These are phyloP conservation scores for Karstenula rhodostoma DNA, from an alignment of 2,329 filamentous ascomycete species.

Conservation along the genomic window DNA sequence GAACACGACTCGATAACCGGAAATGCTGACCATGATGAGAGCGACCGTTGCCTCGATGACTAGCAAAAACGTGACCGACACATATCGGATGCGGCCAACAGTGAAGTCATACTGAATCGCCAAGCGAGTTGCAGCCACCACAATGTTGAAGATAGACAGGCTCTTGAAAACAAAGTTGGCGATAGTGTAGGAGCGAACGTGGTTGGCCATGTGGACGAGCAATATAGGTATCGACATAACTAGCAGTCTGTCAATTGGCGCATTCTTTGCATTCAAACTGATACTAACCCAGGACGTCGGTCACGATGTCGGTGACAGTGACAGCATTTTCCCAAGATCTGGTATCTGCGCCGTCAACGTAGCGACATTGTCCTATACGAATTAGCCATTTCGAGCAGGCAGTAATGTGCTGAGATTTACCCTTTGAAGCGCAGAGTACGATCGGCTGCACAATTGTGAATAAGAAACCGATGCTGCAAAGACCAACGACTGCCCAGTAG, in stretches of 20 bases:
- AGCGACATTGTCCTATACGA: conserved; percentile 19
- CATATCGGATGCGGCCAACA: conserved; percentile 20
- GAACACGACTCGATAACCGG: conserved; percentile 22
- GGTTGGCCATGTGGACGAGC: conserved; percentile 27
- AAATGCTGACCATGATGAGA: conserved; percentile 26
- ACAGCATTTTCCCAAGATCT: conserved; percentile 20
- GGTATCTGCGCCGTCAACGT: conserved; percentile 13
- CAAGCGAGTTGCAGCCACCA: conserved; percentile 22
- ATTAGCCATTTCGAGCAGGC: conserved; percentile 6
- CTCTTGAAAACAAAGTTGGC: conserved; percentile 26
- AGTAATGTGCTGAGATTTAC: conserved; percentile 6
- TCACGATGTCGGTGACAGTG: conserved; percentile 23
- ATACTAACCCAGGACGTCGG: conserved; percentile 24
- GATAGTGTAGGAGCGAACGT: conserved; percentile 19
- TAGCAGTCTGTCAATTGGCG: conserved; percentile 11
- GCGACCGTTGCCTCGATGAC: conserved; percentile 22
- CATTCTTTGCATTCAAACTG: neutral
- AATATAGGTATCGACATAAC: conserved; percentile 25
- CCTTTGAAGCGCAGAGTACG: conserved; percentile 20
- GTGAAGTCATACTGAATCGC: conserved; percentile 20
- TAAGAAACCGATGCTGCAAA: conserved; percentile 19
- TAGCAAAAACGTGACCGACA: conserved; percentile 20
- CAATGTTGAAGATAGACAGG: conserved; percentile 24
- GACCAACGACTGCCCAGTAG: conserved; percentile 22
- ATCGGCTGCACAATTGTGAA: conserved; percentile 25